A percentile compares a stretch with the other conserved stretches of the same genome.
These are phyloP conservation scores for Amanita molliuscula DNA, from an alignment of 768 basidiomycete genomes.

Conservation along the genomic window DNA sequence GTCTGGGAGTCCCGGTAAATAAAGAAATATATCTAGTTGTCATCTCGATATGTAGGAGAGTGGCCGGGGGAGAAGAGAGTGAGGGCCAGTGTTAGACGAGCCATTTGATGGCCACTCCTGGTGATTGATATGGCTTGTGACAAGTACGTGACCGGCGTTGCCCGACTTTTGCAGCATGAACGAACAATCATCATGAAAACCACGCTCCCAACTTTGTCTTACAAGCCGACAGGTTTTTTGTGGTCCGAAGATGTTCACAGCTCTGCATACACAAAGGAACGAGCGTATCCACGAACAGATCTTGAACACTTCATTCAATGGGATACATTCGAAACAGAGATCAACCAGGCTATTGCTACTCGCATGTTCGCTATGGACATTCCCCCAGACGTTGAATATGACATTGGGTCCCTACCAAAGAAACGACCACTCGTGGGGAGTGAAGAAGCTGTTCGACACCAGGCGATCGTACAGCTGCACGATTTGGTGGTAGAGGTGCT, in stretches of 20 bases:
- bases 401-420: neutral
- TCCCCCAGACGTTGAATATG: neutral
- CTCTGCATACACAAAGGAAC: slow-evolving; percentile 1
- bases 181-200: neutral
- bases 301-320: neutral
- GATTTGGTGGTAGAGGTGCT: slow-evolving; percentile 6
- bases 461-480: slow-evolving; percentile 7
- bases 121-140: too few species aligned
- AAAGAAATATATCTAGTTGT: too few species aligned
- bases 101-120: too few species aligned
- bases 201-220: slow-evolving; percentile 1
- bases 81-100: too few species aligned
- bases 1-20: too few species aligned
- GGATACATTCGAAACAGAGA: neutral
- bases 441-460: slow-evolving; percentile 6
- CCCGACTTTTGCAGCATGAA: too few species aligned
- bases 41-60: too few species aligned
- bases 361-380: neutral
- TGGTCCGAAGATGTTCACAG: slow-evolving; percentile 1
- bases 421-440: neutral
- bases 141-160: too few species aligned
- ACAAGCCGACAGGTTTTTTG: neutral
- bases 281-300: neutral
- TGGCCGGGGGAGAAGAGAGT: too few species aligned
- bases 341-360: neutral